These are phyloP conservation scores for Patellifolia procumbens DNA, from an alignment of 179 eudicot genomes.

Conservation along the genomic window DNA sequence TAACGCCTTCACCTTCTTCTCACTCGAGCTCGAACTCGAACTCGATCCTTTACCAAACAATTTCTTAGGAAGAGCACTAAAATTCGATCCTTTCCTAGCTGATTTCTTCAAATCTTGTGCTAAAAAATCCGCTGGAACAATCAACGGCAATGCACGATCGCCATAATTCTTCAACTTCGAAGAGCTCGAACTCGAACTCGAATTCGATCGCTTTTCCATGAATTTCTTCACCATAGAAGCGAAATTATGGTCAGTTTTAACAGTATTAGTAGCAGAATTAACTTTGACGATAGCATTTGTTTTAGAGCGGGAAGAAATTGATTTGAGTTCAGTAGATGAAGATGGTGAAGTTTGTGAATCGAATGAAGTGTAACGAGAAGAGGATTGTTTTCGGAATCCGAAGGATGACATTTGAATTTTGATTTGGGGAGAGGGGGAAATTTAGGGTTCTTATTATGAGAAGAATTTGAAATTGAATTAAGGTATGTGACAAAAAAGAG, in stretches of 20 bases:
- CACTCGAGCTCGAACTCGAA: slow-evolving; percentile 28
- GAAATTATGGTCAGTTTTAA: slow-evolving; percentile 44
- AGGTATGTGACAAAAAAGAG: too few species aligned
- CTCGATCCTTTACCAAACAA: slow-evolving; percentile 46
- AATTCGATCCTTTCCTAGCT: slow-evolving; percentile 39
- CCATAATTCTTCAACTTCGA: slow-evolving; percentile 3
- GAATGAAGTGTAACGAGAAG: slow-evolving; percentile 42
- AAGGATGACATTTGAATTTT: slow-evolving; percentile 17
- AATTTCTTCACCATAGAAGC: slow-evolving; percentile 69
- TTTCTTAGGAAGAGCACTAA: slow-evolving; percentile 56
- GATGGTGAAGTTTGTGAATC: slow-evolving; percentile 35
- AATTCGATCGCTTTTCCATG: slow-evolving; percentile 48
- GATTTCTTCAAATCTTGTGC: slow-evolving; percentile 69
- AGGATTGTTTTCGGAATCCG: slow-evolving; percentile 15
- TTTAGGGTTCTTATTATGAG: neutral
- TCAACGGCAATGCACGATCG: slow-evolving; percentile 30
- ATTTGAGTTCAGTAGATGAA: slow-evolving; percentile 27
- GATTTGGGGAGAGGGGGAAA: neutral
- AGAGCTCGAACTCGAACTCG: slow-evolving; percentile 25
- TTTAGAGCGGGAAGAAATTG: slow-evolving; percentile 22
- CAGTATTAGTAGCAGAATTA: slow-evolving; percentile 26
- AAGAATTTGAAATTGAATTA: slow-evolving; percentile 8
- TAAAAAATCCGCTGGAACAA: slow-evolving; percentile 48
- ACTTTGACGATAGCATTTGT: slow-evolving; percentile 23
- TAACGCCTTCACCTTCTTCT: slow-evolving; percentile 51